Percentiles rank a stretch among this genome's conserved stretches.
phyloP scores from a whole-genome alignment of 2,329 filamentous ascomycete species.

The Cordyceps fumosorosea region DNA sequence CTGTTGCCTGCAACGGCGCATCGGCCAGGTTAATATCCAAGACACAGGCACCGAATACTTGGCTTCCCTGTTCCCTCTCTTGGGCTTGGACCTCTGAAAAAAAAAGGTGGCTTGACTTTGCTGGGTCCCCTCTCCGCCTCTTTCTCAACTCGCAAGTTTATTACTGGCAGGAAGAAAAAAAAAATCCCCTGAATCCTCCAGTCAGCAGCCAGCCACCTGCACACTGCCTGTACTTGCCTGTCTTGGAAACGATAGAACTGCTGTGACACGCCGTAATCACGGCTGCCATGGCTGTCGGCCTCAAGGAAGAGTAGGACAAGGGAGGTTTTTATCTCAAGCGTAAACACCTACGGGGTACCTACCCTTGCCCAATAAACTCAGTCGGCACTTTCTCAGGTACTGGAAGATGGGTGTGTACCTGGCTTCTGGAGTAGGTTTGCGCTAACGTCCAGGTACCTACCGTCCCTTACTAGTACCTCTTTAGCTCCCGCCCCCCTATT shows the following conservation, averaged over 20 bases:
- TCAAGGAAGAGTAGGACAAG: no score
- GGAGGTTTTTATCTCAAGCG: no score
- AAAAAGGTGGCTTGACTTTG: neutral
- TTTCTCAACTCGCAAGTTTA: neutral
- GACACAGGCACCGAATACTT: neutral
- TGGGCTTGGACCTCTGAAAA: constrained; percentile 4
- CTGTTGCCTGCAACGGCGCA: neutral
- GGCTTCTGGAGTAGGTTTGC: no score
- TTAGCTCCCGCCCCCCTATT: neutral
- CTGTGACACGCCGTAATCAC: neutral
- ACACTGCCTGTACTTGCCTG: neutral
- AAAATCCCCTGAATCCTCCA: no score
- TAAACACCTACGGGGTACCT: no score
- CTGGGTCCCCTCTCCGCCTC: neutral
- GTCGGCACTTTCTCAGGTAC: no score
- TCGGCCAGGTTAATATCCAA: neutral
- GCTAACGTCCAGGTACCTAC: neutral
- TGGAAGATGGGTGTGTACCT: no score
- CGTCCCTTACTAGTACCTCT: neutral
- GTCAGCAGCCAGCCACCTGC: no score
- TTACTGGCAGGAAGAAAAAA: no score
- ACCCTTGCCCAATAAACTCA: no score
- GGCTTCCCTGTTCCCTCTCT: neutral
- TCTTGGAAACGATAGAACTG: neutral
- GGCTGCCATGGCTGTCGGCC: no score